These are phyloP conservation scores for Beauveria scarabaeidicola DNA, from an alignment of 2,329 filamentous ascomycete species.

Conservation along the genomic window DNA sequence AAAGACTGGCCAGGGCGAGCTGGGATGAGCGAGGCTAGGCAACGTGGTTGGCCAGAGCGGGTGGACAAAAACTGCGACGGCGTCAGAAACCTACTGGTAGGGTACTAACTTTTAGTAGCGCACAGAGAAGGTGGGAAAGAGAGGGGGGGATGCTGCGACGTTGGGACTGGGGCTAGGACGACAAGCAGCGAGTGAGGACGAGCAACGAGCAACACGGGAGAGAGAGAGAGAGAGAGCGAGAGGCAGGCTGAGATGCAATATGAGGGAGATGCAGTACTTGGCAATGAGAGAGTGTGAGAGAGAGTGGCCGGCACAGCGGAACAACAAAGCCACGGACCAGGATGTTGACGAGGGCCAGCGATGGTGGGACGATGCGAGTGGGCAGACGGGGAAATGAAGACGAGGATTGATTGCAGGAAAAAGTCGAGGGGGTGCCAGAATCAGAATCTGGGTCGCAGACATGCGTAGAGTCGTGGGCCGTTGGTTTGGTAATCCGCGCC, in stretches of 20 bases:
- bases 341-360: constrained; percentile 2
- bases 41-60: constrained; percentile 8
- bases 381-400: constrained; percentile 11
- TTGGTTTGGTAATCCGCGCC: constrained; percentile 10
- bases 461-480: constrained; percentile 5
- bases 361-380: constrained; percentile 12
- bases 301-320: background rate
- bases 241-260: background rate
- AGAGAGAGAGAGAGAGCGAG: background rate
- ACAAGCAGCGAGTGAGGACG: background rate
- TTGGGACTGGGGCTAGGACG: background rate
- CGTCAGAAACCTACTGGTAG: constrained; percentile 11
- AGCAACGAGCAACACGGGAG: background rate
- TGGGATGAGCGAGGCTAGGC: constrained; percentile 11
- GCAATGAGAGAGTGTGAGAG: background rate
- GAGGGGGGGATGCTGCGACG: background rate
- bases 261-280: background rate
- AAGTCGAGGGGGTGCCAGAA: background rate
- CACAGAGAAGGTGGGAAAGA: constrained; percentile 3
- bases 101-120: constrained; percentile 10
- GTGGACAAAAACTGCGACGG: constrained; percentile 10
- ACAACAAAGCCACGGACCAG: constrained; percentile 6
- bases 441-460: background rate
- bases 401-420: background rate
- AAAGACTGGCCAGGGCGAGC: constrained; percentile 3